phyloP scores from a whole-genome alignment of 1,139 yeast genomes.

The Kodamaea ohmeri region DNA sequence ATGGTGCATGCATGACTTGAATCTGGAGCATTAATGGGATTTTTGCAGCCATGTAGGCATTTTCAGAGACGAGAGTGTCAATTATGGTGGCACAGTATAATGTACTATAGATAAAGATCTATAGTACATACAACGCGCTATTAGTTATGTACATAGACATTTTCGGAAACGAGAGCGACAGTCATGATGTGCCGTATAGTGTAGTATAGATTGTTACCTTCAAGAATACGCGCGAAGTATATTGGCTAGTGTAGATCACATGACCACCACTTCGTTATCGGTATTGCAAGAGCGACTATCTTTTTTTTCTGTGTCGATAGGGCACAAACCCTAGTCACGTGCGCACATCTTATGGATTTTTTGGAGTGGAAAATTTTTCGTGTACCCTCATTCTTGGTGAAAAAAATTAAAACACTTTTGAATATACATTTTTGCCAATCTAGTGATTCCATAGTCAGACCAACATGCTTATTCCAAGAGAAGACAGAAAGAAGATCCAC shows the following conservation, averaged over 20 bases:
- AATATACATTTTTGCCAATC: conserved; percentile 13
- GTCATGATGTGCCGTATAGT: too few species aligned
- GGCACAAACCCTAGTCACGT: conserved; percentile 5
- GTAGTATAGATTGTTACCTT: too few species aligned
- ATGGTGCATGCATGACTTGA: too few species aligned
- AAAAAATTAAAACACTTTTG: conserved; percentile 7
- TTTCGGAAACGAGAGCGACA: too few species aligned
- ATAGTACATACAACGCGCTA: too few species aligned
- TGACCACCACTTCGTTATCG: background rate
- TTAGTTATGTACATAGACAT: too few species aligned
- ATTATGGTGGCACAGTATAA: background rate
- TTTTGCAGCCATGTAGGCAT: background rate
- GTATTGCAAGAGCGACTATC: background rate
- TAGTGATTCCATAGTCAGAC: conserved; percentile 18
- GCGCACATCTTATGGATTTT: background rate
- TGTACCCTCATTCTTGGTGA: conserved; percentile 1
- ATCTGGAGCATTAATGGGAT: background rate
- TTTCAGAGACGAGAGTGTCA: background rate
- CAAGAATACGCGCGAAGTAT: too few species aligned
- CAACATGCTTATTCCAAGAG: conserved; percentile 98
- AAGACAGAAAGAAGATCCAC: conserved; percentile 99
- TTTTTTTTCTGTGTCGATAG: background rate
- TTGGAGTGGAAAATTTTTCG: conserved; percentile 8
- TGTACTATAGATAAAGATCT: too few species aligned
- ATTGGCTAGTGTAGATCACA: too few species aligned